Evolutionary conservation across 1,284 basidiomycete species (phyloP), one percentile per base, ranked within the genome.

Genomic region (Xerocomus minutiporus): DNA sequence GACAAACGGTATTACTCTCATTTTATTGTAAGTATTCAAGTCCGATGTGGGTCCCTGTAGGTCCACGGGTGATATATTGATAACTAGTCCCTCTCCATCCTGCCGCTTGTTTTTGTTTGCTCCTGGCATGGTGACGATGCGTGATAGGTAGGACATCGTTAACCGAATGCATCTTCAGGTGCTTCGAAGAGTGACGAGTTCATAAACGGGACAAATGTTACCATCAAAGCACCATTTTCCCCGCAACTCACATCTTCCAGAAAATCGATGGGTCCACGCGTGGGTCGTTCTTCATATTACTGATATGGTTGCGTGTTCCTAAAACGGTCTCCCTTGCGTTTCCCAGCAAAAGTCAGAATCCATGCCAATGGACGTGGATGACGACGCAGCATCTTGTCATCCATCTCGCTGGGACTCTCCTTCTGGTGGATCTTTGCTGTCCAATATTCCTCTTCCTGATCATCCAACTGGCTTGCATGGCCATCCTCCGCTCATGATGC

Each of bases 31-130:
- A 20, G 20, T 64, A 41, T 41, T 59, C 48, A 45, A 46, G 60
- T 63, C 26, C 38, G 4, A 1, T 61, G 61, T 64, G 51, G 61
- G 62, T 55, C 64, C 51, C n/a, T 61, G 62, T 66, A 9, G 58
- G 61, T 59, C 61, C 64, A 40, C 25, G 39, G 23, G 34, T 46
- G 13, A 26, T 5, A 8, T 8, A 8, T 8, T 46, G 13, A 32
- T 31, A 17, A 12, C 13, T 44, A 12, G 12, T 46, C 13, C 13
- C 26, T 51, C 45, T 28, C 23, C 32, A 6, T 41, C 45, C 17
- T 34, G 8, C 31, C 23, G 40, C 50, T 61, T 53, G 57, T 58
- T 52, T 55, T 62, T 64, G 60, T 66, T 42, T 52, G 20, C 35
- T 12, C 13, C 5, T 38, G 20, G 31, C 40, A 12, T 61, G 35